A percentile compares a stretch with the other conserved stretches of the same genome.
Conservation (phyloP, 108 stramenopile species). For the Fistulifera pelliculosa region DNA sequence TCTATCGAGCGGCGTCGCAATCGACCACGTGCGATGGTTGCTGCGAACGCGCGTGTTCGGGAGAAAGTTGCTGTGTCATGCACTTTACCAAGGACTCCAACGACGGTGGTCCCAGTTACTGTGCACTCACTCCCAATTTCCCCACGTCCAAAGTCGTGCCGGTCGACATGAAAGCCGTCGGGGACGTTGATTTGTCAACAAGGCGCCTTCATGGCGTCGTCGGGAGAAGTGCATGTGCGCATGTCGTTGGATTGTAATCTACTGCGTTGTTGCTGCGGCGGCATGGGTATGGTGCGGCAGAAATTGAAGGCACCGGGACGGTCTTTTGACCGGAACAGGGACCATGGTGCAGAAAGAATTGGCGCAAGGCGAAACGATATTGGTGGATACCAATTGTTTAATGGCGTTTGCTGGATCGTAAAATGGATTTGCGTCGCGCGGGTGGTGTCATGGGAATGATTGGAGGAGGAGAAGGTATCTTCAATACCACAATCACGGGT, state of each 20-base stretch:
- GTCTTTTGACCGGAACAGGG: conserved; percentile 72
- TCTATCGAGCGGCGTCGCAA: no score
- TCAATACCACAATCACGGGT: conserved; percentile 75
- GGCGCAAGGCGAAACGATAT: conserved; percentile 46
- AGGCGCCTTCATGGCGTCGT: conserved; percentile 40
- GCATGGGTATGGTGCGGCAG: conserved; percentile 38
- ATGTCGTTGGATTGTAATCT: conserved; percentile 36
- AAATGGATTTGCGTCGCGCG: conserved; percentile 51
- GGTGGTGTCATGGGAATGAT: conserved; percentile 71
- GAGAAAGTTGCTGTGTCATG: conserved; percentile 38
- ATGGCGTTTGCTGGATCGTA: conserved; percentile 59
- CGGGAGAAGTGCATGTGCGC: conserved; percentile 32
- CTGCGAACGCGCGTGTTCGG: conserved; percentile 26
- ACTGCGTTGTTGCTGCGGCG: conserved; percentile 44
- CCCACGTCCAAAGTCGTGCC: conserved; percentile 51
- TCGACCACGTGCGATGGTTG: conserved; percentile 22
- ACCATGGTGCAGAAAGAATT: conserved; percentile 61
- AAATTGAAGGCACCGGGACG: conserved; percentile 40
- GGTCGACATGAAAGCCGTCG: conserved; percentile 25
- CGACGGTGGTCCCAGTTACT: conserved; percentile 14
- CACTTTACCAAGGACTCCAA: conserved; percentile 20
- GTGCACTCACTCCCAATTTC: conserved; percentile 35
- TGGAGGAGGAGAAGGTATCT: conserved; percentile 84
- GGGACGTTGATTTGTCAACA: conserved; percentile 32
- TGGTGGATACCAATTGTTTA: conserved; percentile 66